A percentile compares a stretch with the other conserved stretches of the same genome.
Conservation (phyloP, 306 rosid species). For the Acacia acuminata region DNA sequence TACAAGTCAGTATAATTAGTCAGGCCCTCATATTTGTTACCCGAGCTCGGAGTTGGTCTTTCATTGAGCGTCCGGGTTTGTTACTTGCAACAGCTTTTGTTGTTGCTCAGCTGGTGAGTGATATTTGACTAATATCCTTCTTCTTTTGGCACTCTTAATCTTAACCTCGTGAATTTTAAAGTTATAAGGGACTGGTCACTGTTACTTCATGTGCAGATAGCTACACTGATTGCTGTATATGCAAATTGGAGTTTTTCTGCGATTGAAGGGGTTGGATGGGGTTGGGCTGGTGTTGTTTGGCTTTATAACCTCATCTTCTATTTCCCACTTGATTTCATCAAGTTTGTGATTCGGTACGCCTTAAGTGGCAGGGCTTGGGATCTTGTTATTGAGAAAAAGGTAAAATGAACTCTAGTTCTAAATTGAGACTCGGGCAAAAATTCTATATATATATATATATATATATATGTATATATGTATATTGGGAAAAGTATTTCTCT, state of each 20-base stretch:
- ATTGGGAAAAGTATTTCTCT: too few relatives aligned
- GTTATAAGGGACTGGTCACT: constrained; percentile 3
- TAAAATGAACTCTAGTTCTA: constrained; percentile 24
- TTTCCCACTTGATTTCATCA: constrained; percentile 76
- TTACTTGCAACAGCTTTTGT: constrained; percentile 65
- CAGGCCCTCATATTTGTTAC: constrained; percentile 88
- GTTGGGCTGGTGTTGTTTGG: constrained; percentile 94
- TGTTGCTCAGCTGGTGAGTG: constrained; percentile 79
- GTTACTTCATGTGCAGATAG: constrained; percentile 51
- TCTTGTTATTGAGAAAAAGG: constrained; percentile 80
- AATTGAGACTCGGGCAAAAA: neutral
- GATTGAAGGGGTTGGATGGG: constrained; percentile 84
- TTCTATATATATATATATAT: too few relatives aligned
- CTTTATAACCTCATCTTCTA: constrained; percentile 75
- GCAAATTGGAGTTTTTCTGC: constrained; percentile 82
- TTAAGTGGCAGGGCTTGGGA: constrained; percentile 89
- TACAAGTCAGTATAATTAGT: constrained; percentile 82
- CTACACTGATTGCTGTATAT: constrained; percentile 77
- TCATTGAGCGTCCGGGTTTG: constrained; percentile 74
- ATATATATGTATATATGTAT: too few relatives aligned
- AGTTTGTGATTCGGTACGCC: constrained; percentile 69
- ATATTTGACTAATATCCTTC: neutral
- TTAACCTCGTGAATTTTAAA: neutral
- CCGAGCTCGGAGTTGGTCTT: constrained; percentile 75
- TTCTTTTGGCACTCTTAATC: neutral